Conservation (phyloP, 495 filamentous ascomycete species). For the Sabuloglossum arenarium region DNA sequence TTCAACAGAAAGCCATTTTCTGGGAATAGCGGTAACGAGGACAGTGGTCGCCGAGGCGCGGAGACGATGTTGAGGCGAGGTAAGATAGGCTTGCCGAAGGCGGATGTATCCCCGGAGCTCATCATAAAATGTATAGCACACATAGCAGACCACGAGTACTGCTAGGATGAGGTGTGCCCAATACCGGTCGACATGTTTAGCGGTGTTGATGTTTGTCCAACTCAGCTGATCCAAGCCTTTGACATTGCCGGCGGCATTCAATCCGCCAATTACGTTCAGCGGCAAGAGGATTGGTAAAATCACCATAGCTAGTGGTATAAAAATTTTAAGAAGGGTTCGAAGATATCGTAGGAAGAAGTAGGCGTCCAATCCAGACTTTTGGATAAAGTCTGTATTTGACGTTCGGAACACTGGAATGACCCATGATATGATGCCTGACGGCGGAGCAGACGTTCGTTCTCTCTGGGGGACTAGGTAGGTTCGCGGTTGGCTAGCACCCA, state of each 20-base stretch:
- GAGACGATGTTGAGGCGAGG: slow-evolving; percentile 84
- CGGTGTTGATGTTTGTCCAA: slow-evolving; percentile 74
- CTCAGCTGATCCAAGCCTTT: slow-evolving; percentile 60
- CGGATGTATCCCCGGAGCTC: slow-evolving; percentile 86
- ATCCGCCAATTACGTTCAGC: slow-evolving; percentile 56
- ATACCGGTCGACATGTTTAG: slow-evolving; percentile 43
- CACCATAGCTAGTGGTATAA: slow-evolving; percentile 55
- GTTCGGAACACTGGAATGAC: slow-evolving; percentile 52
- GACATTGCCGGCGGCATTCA: slow-evolving; percentile 35
- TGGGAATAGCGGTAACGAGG: slow-evolving; percentile 72
- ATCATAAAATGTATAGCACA: slow-evolving; percentile 71
- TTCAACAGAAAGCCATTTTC: slow-evolving; percentile 67
- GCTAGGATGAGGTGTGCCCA: slow-evolving; percentile 83
- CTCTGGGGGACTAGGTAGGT: slow-evolving; percentile 82
- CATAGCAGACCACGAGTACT: slow-evolving; percentile 56
- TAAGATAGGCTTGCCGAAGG: slow-evolving; percentile 80
- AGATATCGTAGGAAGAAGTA: slow-evolving; percentile 96
- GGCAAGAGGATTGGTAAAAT: slow-evolving; percentile 77
- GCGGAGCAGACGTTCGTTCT: slow-evolving; percentile 55
- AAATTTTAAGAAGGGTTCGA: slow-evolving; percentile 82
- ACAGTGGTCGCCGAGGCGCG: slow-evolving; percentile 94
- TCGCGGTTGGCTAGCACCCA: slow-evolving; percentile 43
- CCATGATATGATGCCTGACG: slow-evolving; percentile 46
- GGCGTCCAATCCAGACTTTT: slow-evolving; percentile 88
- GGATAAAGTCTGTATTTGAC: slow-evolving; percentile 69